Base-by-base conservation (phyloP, 495 filamentous ascomycete species). In the Trichocladium antarcticum region DNA sequence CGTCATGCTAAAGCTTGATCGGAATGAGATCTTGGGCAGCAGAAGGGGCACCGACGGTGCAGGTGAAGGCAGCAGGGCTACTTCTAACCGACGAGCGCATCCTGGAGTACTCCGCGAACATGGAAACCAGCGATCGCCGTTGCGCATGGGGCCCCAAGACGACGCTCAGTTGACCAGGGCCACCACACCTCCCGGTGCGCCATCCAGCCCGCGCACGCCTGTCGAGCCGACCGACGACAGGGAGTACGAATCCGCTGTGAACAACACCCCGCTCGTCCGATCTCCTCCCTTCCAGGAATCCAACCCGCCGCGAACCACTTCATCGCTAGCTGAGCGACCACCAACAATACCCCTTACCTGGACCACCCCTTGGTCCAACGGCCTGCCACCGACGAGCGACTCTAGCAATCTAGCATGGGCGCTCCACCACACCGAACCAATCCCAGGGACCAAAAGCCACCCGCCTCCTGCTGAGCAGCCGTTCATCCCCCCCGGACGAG, bases 1-100 rank as follows among this genome's bases (percentile, higher is more conserved):
- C 2, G 57, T 63, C n/a, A 56, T 60, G 55, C 24, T 24, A 10
- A 52, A 59, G 12, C 36, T 59, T 5, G 53, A 56, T 37, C 36
- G 38, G 4, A 32, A 9, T 3, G 47, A 49, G 21, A 47, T 47
- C 4, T 1, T 35, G 10, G 28, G 28, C 20, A 36, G 15, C 20
- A 36, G 15, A 5, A 49, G 42, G 10, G 38, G 47, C 1, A 6
- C 38, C 3, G 27, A 36, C 37, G 24, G 12, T n/a, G n/a, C 37
- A 12, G 15, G 36, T 1, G 37, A 21, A 10, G 19, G 24, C 5
- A 2, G 24, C 14, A 16, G 17, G 20, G 14, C 8, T 3, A 8
- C 24, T 27, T 3, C 3, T 27, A 8, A 27, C 11, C 15, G 21
- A 16, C 22, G 17, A 14, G 15, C 4, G 5, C 45, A 16, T 10